A percentile compares a stretch with the other conserved stretches of the same genome.
Evolutionary conservation across 1,139 yeast species (phyloP).

Genomic region (Nakaseomyces glabratus): DNA sequence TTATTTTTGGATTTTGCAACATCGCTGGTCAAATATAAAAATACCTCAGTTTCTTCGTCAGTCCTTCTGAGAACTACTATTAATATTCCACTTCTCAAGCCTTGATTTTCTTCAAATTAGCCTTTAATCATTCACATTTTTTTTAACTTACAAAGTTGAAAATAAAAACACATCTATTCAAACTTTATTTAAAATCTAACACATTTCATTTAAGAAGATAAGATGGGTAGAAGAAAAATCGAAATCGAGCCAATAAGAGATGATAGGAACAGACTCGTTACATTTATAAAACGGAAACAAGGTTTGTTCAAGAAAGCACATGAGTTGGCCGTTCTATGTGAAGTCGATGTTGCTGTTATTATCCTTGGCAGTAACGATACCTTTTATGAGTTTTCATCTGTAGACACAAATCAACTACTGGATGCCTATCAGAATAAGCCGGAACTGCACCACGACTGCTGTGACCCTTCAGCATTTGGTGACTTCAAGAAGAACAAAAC

Average conservation of each 20-base stretch:
- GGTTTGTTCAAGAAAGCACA: constrained; percentile 95
- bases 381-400: constrained; percentile 73
- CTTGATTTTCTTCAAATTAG: no score
- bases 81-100: no score
- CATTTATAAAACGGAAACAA: constrained; percentile 89
- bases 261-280: constrained; percentile 79
- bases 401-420: constrained; percentile 54
- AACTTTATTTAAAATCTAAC: neutral
- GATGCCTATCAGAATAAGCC: constrained; percentile 38
- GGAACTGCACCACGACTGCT: constrained; percentile 43
- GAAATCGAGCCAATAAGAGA: constrained; percentile 86
- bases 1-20: no score
- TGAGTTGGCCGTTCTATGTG: constrained; percentile 85
- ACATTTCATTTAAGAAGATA: no score
- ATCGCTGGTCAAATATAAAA: no score
- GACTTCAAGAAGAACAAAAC: constrained; percentile 19
- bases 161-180: no score
- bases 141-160: no score
- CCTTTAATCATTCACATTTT: no score
- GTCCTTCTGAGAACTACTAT: no score
- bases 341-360: constrained; percentile 85
- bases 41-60: no score
- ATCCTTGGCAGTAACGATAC: constrained; percentile 75
- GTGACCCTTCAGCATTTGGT: constrained; percentile 54
- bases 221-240: constrained; percentile 95